Conservation (phyloP, 1,139 yeast species). For the Yamadazyma diospyri region DNA sequence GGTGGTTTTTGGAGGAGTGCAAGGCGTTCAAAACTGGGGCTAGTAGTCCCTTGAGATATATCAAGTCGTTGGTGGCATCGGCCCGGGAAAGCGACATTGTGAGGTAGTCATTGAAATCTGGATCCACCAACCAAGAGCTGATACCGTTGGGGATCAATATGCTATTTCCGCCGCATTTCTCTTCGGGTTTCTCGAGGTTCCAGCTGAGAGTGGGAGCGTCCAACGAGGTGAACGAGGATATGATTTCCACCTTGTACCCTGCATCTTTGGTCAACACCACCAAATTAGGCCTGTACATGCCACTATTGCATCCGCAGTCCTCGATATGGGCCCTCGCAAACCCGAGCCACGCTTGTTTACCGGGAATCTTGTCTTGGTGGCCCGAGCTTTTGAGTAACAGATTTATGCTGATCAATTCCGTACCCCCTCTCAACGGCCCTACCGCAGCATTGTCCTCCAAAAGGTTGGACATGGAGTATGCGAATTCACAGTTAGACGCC, state of each 20-base stretch:
- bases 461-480: constrained; percentile 18
- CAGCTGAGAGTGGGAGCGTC: constrained; percentile 34
- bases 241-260: constrained; percentile 22
- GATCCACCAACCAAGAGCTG: constrained; percentile 21
- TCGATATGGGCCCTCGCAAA: constrained; percentile 46
- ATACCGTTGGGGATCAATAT: constrained; percentile 37
- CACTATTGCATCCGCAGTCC: constrained; percentile 46
- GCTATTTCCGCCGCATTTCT: constrained; percentile 20
- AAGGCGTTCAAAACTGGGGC: constrained; percentile 12
- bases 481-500: constrained; percentile 25
- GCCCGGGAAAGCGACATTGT: constrained; percentile 33
- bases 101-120: constrained; percentile 21
- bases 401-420: constrained; percentile 23
- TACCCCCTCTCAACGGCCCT: constrained; percentile 35
- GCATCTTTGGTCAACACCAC: constrained; percentile 35
- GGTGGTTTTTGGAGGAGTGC: constrained; percentile 11
- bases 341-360: constrained; percentile 44
- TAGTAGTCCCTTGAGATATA: constrained; percentile 31
- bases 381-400: constrained; percentile 17
- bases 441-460: constrained; percentile 12
- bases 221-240: constrained; percentile 38
- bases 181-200: constrained; percentile 22
- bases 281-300: constrained; percentile 45
- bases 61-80: constrained; percentile 32
- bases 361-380: constrained; percentile 7